Conservation (phyloP, 768 basidiomycete species). For the Termitomyces sp. region DNA sequence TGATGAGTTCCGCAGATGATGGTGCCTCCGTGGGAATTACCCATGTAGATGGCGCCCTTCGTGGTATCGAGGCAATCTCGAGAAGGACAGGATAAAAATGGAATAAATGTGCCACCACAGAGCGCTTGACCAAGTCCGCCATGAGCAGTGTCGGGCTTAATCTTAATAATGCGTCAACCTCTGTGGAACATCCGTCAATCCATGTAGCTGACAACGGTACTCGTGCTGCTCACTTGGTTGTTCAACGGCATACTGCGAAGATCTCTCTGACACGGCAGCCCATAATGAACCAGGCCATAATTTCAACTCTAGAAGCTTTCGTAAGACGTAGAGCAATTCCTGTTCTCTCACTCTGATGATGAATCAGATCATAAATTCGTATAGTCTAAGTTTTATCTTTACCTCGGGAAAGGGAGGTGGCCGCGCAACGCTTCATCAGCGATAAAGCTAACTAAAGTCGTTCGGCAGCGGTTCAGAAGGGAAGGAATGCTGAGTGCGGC, state of each 20-base stretch:
- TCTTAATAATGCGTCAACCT: slow-evolving; percentile 36
- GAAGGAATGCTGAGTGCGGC: slow-evolving; percentile 69
- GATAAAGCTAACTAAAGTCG: slow-evolving; percentile 64
- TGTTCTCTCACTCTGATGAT: slow-evolving; percentile 71
- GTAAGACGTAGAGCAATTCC: slow-evolving; percentile 80
- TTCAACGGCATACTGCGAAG: slow-evolving; percentile 44
- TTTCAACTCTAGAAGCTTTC: slow-evolving; percentile 65
- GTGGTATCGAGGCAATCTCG: slow-evolving; percentile 70
- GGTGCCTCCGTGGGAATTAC: slow-evolving; percentile 23
- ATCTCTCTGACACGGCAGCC: slow-evolving; percentile 67
- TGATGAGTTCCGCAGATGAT: slow-evolving; percentile 1
- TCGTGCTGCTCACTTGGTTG: slow-evolving; percentile 48
- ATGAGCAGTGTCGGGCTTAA: slow-evolving; percentile 51
- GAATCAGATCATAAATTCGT: not conserved
- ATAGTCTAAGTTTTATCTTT: not conserved
- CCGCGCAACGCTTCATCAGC: slow-evolving; percentile 87
- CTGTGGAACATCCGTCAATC: slow-evolving; percentile 16
- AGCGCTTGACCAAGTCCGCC: slow-evolving; percentile 67
- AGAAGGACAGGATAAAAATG: slow-evolving; percentile 78
- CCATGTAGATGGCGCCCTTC: slow-evolving; percentile 67
- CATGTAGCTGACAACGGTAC: not conserved
- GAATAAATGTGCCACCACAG: slow-evolving; percentile 79
- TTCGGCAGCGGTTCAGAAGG: slow-evolving; percentile 71
- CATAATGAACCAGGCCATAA: slow-evolving; percentile 74
- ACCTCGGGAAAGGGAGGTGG: slow-evolving; percentile 85